Conservation (phyloP, 148 eudicot genomes). For the Heliamphora exappendiculata region DNA sequence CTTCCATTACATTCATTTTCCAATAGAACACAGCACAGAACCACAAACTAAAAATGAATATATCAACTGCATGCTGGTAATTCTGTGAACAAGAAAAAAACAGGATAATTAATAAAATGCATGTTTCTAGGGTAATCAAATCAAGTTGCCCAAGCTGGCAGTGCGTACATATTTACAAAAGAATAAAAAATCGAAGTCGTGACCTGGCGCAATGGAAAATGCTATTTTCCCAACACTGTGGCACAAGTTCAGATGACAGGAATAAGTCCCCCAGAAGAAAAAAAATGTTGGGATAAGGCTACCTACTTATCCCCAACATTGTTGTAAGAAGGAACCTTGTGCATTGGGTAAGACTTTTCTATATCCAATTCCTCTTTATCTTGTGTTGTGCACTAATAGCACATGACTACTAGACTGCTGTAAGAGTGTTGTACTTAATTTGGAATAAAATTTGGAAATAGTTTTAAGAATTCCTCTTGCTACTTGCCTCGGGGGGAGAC, state of each 20-base stretch:
- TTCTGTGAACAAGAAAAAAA: no score
- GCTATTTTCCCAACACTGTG: background rate
- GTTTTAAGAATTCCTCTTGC: no score
- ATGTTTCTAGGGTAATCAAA: background rate
- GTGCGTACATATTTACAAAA: background rate
- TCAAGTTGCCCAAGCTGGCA: background rate
- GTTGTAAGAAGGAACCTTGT: background rate
- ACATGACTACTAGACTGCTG: background rate
- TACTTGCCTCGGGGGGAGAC: no score
- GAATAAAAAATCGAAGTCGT: background rate
- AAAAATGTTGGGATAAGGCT: no score
- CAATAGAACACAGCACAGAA: slow-evolving; percentile 3
- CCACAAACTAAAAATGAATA: background rate
- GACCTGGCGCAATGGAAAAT: background rate
- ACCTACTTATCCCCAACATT: background rate
- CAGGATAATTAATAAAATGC: no score
- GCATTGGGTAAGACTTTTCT: background rate
- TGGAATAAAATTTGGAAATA: background rate
- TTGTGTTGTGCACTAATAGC: background rate
- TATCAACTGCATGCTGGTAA: background rate
- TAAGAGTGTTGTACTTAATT: no score
- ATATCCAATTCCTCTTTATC: background rate
- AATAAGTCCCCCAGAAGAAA: background rate
- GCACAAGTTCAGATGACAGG: background rate
- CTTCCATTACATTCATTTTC: no score